Base-by-base conservation (phyloP, 306 rosid species). In the Cajanus cajan region DNA sequence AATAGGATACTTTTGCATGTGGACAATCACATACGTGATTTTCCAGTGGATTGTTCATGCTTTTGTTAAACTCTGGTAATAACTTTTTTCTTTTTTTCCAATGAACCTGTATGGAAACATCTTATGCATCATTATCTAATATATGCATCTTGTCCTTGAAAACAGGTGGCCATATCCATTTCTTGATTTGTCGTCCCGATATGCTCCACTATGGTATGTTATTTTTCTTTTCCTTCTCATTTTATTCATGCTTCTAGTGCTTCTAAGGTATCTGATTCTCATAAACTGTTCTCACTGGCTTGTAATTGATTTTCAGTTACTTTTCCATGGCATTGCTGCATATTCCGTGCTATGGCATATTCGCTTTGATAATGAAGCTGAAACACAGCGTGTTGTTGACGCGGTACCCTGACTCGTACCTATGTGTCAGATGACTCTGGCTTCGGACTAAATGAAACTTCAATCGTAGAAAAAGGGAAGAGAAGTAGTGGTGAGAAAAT, bases 111-210 rank as follows among this genome's bases (percentile, higher is more conserved):
- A 7, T 64, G 45, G 63, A 62, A 78, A 18, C 41, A 48, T 61
- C 10, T n/a, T 9, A 57, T n/a, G 48, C 54, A 78, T 64, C 24
- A 25, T 71, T 76, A 12, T 68, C 45, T 81, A 62, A 70, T 65
- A 28, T 22, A 40, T 34, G 44, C 28, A 40, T 36, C 55, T 76
- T 83, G 33, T 44, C 68, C 34, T 71, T 45, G 24, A 59, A 71
- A 78, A 73, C 89, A 96, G 99, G 99, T 96, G 99, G 99, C 97
- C 99, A 33, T 96, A 96, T 82, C 96, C 98, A 85, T 91, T 96
- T 89, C 97, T 96, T 51, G 99, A 96, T 62, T 84, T 96, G 88
- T 89, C 99, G 81, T 87, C 94, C 76, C 72, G 86, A 5, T 96
- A 72, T 81, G 86, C 96, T 68, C 99, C 99, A 59, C 75, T 96